These are phyloP conservation scores for Telfairia occidentalis DNA, from an alignment of 331 rosid genomes.

Conservation along the genomic window DNA sequence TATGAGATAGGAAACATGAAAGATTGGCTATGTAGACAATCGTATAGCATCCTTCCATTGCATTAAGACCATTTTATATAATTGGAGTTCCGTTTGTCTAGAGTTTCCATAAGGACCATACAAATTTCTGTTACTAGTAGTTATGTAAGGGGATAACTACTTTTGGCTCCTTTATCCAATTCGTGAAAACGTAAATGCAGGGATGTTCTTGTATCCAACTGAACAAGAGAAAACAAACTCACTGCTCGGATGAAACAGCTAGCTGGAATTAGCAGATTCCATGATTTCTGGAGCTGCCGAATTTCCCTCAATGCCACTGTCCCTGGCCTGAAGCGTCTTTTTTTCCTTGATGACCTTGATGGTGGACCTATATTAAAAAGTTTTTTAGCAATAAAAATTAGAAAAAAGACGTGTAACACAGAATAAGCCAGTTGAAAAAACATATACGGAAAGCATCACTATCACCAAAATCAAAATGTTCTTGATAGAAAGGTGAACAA, in stretches of 20 bases:
- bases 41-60: neutral
- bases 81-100: neutral
- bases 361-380: neutral
- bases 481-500: neutral
- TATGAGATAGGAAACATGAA: neutral
- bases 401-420: neutral
- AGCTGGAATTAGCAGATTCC: slow-evolving; percentile 18
- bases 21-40: neutral
- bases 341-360: neutral
- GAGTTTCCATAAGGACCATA: neutral
- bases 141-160: neutral
- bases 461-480: neutral
- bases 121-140: neutral
- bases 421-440: neutral
- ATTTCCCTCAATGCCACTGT: slow-evolving; percentile 16
- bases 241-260: slow-evolving; percentile 14
- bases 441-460: neutral
- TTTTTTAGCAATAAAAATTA: neutral
- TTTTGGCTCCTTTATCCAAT: neutral
- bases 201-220: neutral
- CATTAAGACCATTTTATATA: neutral
- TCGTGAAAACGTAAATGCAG: neutral
- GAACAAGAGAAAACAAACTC: neutral
- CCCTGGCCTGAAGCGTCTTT: slow-evolving; percentile 15
- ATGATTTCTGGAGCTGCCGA: slow-evolving; percentile 11